Conservation (phyloP, 2,329 filamentous ascomycete species). For the Diaporthe vaccinii region DNA sequence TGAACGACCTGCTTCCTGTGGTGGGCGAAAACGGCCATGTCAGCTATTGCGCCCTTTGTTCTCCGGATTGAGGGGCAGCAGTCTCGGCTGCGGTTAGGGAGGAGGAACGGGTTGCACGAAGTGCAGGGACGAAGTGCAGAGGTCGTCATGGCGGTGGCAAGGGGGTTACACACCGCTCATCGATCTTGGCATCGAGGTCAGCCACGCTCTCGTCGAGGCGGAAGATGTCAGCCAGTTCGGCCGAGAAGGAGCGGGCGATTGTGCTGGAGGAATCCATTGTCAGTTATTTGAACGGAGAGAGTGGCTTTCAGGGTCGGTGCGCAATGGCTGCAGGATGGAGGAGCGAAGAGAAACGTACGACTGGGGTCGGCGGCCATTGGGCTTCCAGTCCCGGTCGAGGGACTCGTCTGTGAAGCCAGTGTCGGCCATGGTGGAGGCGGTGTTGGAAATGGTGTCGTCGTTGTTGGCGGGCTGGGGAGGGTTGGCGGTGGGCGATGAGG, state of each 20-base stretch:
- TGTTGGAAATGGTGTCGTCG: not conserved
- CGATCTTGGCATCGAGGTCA: constrained; percentile 72
- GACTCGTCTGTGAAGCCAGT: constrained; percentile 67
- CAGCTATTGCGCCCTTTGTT: constrained; percentile 31
- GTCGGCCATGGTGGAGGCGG: constrained; percentile 2
- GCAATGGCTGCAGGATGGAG: constrained; percentile 52
- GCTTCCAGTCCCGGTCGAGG: constrained; percentile 84
- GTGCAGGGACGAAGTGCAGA: constrained; percentile 8
- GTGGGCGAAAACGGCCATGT: constrained; percentile 26
- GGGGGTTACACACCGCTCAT: constrained; percentile 78
- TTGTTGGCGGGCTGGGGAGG: constrained; percentile 32
- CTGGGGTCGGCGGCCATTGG: constrained; percentile 81
- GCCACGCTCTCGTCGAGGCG: constrained; percentile 84
- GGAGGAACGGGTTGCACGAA: not conserved
- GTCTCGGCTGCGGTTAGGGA: not conserved
- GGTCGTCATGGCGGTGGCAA: constrained; percentile 26
- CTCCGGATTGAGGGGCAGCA: not conserved
- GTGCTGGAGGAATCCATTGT: constrained; percentile 69
- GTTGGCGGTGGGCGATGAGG: constrained; percentile 38
- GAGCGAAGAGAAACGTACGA: constrained; percentile 73
- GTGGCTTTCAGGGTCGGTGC: not conserved
- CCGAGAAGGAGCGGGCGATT: constrained; percentile 88
- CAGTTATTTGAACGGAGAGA: constrained; percentile 19
- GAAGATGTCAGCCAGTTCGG: constrained; percentile 90
- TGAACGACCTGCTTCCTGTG: constrained; percentile 83